Evolutionary conservation across 2,329 filamentous ascomycete species (phyloP), one percentile per base, ranked within the genome.

Genomic region (Venturia effusa): DNA sequence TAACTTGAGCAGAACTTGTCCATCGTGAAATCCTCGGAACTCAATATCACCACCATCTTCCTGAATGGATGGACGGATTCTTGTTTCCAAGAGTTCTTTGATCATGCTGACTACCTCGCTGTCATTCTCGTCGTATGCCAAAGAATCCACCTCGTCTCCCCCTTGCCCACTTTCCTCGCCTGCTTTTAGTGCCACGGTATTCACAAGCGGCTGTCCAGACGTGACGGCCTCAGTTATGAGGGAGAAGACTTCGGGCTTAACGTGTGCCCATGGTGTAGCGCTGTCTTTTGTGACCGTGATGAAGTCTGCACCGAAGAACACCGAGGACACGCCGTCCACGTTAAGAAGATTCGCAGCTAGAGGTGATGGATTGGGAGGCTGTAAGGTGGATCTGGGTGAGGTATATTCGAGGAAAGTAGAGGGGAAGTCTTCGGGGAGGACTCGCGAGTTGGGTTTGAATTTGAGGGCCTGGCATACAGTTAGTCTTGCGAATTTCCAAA

Each of bases 21-120:
- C 94, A 69, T 91, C 83, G 68, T 92, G 84, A 71, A 97, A 97
- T 0, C 93, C 93, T 22, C 90, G 82, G 74, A 93, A 95, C 75
- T 99, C 94, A 71, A 99, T 97, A 74, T 99, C 94, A 57, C 94
- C 94, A 59, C 94, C 94, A 69, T 99, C 94, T 74, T 97, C 94
- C 75, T 97, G 94, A 67, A 99, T 99, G 0, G 93, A 90, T 0
- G 94, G 94, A 54, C 94, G 84, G 71, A 99, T 96, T 67, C 94
- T 83, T 32, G 94, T 99, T 77, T 99, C 94, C 41, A 99, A 81
- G 39, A 99, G 80, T 78, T 99, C 94, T 79, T 97, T 96, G 78
- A 99, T 97, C 94, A 97, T 97, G 65, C 91, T 89, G 10, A 99
- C 88, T 13, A 97, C 90, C 77, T 99, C 94, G 68, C 87, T 88